Conservation (phyloP, 1,284 basidiomycete species). For the Ceratobasidium sp. region DNA sequence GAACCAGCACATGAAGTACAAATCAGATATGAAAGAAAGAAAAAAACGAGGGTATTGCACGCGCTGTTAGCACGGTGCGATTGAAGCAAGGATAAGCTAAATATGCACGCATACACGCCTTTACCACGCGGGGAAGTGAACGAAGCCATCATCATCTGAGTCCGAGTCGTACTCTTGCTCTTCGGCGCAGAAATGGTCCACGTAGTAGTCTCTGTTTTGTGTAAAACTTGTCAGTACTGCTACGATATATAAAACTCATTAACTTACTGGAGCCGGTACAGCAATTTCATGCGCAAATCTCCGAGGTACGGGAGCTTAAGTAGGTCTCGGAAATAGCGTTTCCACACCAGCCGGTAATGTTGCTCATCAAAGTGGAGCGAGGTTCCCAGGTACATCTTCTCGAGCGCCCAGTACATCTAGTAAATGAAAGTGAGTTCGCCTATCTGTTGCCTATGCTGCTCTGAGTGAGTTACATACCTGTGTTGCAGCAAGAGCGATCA, state of each 20-base stretch:
- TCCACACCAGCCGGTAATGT: slow-evolving; percentile 3
- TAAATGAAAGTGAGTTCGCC: background rate
- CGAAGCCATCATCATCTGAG: no score
- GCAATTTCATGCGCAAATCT: background rate
- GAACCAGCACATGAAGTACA: no score
- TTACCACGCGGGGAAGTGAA: no score
- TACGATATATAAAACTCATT: background rate
- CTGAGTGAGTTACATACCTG: background rate
- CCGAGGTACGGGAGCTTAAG: background rate
- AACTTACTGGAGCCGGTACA: slow-evolving; percentile 2
- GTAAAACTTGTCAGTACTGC: no score
- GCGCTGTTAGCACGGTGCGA: no score
- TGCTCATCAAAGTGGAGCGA: slow-evolving; percentile 3
- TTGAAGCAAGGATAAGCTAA: no score
- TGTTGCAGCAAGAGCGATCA: slow-evolving; percentile 7
- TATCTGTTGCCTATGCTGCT: background rate
- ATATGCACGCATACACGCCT: no score
- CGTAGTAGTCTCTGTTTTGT: no score
- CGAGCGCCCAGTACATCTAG: slow-evolving; percentile 10
- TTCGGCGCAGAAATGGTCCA: no score
- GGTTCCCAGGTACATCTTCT: slow-evolving; percentile 10
- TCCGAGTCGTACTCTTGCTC: no score
- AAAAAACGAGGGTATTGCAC: no score
- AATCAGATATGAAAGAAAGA: no score
- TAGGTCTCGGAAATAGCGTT: slow-evolving; percentile 5